Evolutionary conservation across 2,329 filamentous ascomycete genomes (phyloP).

Genomic region (Colletotrichum somersetense): DNA sequence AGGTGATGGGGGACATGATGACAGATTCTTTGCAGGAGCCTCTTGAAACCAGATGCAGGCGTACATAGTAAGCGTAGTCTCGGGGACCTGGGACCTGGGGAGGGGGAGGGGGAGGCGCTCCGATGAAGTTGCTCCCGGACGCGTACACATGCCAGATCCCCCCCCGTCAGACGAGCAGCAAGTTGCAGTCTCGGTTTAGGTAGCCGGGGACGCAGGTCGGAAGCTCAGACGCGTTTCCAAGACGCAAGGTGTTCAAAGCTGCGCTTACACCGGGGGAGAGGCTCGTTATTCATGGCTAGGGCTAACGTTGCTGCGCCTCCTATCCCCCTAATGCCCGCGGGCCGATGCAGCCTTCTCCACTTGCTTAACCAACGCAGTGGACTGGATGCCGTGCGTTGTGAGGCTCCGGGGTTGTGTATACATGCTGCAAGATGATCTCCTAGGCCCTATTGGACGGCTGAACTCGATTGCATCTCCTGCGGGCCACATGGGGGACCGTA

Average conservation of each 20-base stretch:
- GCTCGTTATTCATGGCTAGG: not conserved
- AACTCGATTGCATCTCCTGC: too few relatives aligned
- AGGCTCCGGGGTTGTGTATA: not conserved
- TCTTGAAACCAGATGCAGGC: conserved; percentile 23
- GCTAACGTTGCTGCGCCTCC: conserved; percentile 21
- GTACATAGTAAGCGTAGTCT: not conserved
- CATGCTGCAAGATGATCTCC: not conserved
- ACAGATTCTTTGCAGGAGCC: conserved; percentile 1
- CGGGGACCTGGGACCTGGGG: not conserved
- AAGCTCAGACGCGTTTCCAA: conserved; percentile 9
- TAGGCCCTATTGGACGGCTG: not conserved
- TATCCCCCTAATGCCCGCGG: not conserved
- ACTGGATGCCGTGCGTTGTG: conserved; percentile 12
- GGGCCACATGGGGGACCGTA: too few relatives aligned
- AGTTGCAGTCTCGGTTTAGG: not conserved
- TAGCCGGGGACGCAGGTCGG: conserved; percentile 20
- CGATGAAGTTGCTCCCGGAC: not conserved
- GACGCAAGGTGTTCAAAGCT: not conserved
- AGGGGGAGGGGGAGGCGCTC: conserved; percentile 18
- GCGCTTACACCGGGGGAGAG: not conserved
- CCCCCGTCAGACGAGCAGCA: conserved; percentile 15
- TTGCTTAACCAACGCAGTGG: conserved; percentile 10
- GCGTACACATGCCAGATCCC: not conserved
- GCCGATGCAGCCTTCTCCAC: conserved; percentile 6
- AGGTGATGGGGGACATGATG: conserved; percentile 1